Base-by-base conservation (phyloP, 1,284 basidiomycete genomes). In the Puccinia triticina region DNA sequence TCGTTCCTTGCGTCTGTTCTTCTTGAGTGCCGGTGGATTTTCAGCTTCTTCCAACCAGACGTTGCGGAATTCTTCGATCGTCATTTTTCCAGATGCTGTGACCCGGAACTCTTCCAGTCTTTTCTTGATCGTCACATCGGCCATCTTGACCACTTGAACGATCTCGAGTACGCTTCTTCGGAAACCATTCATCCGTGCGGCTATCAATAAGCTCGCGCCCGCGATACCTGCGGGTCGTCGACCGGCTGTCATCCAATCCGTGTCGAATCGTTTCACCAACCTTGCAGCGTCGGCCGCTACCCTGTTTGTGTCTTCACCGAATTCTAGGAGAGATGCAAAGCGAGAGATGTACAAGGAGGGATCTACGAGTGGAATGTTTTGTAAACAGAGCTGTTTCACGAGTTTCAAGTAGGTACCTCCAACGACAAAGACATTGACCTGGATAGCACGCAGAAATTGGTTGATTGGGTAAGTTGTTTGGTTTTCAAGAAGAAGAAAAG, bases 171-270 rank as follows among this genome's bases (percentile, higher is more conserved):
- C 90, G 32, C 92, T 94, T 66, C 97, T 90, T 55, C 96, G 89
- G 86, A 97, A 99, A 87, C 98, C 95, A 88, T 97, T 98, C 97
- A 99, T 99, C 29, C 97, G 92, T 46, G 95, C 96, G 0, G 97
- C 97, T 26, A 99, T 91, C 55, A 99, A 90, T 21, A 99, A 90
- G 50, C 94, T 95, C 0, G 97, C 97, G 43, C 97, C 97, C 87
- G 96, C 98, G 83, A 99, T 96, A 23, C 97, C 97, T 0, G 97
- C 95, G 0, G 97, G 97, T 16, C 97, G 91, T 61, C 97, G 92
- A 53, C 97, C 97, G 43, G 93, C 92, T 8, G 94, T 93, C 91
- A 99, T 95, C 96, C 96, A 99, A 88, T 99, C 97, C 37, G 94
- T 91, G 86, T 95, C 93, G 88, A 99, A 98, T 37, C 97, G 93